These are phyloP conservation scores for Apiospora rasikravindrae DNA, from an alignment of 2,329 filamentous ascomycete species.

Conservation along the genomic window DNA sequence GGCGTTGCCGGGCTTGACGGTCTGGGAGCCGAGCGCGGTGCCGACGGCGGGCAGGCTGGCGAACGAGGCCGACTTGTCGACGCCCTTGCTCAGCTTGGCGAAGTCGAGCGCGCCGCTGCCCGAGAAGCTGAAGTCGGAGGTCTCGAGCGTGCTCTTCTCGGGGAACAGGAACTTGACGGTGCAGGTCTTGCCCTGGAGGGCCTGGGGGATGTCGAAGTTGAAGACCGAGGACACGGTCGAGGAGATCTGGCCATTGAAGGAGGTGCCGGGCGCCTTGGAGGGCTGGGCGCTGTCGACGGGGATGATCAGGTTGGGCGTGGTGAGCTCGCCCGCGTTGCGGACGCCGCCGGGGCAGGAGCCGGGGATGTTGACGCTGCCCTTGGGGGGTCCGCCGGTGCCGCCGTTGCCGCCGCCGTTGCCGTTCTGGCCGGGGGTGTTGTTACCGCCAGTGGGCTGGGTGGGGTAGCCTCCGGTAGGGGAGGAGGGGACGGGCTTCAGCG, in stretches of 20 bases:
- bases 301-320: constrained; percentile 46
- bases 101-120: constrained; percentile 60
- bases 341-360: constrained; percentile 25
- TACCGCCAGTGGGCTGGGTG: neutral
- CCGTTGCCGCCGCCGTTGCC: neutral
- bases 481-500: neutral
- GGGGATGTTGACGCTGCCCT: constrained; percentile 23
- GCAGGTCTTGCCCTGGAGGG: constrained; percentile 63
- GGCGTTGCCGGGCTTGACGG: constrained; percentile 57
- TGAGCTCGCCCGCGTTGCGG: constrained; percentile 7
- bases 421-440: neutral
- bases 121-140: constrained; percentile 56
- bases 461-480: neutral
- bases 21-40: constrained; percentile 48
- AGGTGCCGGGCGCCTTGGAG: constrained; percentile 56
- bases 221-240: constrained; percentile 62
- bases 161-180: constrained; percentile 70
- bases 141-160: constrained; percentile 57
- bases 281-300: constrained; percentile 61
- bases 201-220: constrained; percentile 69
- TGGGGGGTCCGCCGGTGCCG: neutral
- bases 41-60: constrained; percentile 51
- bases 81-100: constrained; percentile 51
- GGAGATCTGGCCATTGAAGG: constrained; percentile 61
- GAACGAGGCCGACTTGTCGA: constrained; percentile 56